A percentile compares a stretch with the other conserved stretches of the same genome.
These are phyloP conservation scores for Scutellaria galericulata DNA, from an alignment of 257 asterid genomes.

Conservation along the genomic window DNA sequence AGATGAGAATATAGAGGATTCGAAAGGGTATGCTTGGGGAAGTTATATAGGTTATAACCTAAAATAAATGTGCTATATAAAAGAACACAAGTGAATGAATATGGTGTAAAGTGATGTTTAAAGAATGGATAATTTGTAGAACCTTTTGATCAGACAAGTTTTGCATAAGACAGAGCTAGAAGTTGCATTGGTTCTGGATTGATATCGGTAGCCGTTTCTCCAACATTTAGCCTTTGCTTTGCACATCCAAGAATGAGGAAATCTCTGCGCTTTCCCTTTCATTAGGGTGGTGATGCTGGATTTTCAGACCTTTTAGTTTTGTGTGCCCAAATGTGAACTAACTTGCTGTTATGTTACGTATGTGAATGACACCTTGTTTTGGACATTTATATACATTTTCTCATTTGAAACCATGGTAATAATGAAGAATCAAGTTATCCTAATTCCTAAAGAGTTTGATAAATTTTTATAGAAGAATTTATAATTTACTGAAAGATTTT, in stretches of 20 bases:
- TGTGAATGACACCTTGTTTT: background rate
- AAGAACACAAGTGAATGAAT: background rate
- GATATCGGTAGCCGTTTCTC: background rate
- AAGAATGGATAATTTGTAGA: background rate
- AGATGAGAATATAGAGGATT: background rate
- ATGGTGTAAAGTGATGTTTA: constrained; percentile 10
- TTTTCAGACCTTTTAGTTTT: background rate
- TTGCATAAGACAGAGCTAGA: background rate
- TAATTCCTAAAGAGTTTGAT: no score
- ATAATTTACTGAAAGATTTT: background rate
- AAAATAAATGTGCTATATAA: background rate
- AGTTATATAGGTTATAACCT: background rate
- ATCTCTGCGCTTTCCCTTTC: background rate
- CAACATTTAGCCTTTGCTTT: background rate
- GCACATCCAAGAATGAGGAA: background rate
- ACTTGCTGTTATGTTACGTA: background rate
- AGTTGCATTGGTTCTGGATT: background rate
- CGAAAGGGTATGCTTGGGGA: background rate
- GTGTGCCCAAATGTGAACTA: no score
- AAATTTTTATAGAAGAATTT: no score
- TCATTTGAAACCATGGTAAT: background rate
- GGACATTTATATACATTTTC: background rate
- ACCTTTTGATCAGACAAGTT: background rate
- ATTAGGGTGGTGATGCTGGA: background rate
- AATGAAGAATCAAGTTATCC: background rate